Evolutionary conservation across 345 rosid species (phyloP), one percentile per base, ranked within the genome.

Genomic region (Eucalyptus melliodora): DNA sequence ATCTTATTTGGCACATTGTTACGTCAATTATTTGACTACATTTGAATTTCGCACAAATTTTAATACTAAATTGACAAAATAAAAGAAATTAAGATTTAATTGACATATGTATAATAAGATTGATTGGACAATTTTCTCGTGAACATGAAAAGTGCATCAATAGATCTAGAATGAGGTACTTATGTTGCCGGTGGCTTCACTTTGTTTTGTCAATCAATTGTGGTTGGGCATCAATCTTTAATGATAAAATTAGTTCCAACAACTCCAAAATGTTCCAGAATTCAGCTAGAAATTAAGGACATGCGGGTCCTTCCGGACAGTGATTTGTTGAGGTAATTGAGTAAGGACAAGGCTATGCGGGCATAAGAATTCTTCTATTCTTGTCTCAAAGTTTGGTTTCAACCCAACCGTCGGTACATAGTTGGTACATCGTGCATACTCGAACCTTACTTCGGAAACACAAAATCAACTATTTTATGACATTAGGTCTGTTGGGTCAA

Each of bases 71-170:
- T 16, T 0, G 3, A 3, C 15, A n/a, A n/a, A 13, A n/a, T 4
- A 15, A 8, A n/a, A 65, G 8, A n/a, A 3, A 7, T 65, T 15
- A n/a, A 0, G 21, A n/a, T 4, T n/a, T 4, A 15, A 65, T 7
- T 65, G 1, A n/a, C 11, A 16, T n/a, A 0, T 0, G 0, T n/a
- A 65, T 16, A 16, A 4, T 65, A 65, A 8, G 11, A n/a, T 4
- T 65, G 1, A 65, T n/a, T n/a, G 21, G 2, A 65, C 6, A n/a
- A 16, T 65, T 65, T n/a, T 6, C 2, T n/a, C 0, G 0, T 15
- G 21, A 65, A n/a, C 17, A 65, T 1, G 40, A 16, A 34, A 65
- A n/a, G 6, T n/a, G 40, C 37, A 65, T n/a, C 11, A 0, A 16
- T n/a, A n/a, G 40, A n/a, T 65, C 21, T 65, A 15, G 40, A n/a